phyloP scores from a whole-genome alignment of 768 basidiomycete genomes.

The Lentinula lateritia region DNA sequence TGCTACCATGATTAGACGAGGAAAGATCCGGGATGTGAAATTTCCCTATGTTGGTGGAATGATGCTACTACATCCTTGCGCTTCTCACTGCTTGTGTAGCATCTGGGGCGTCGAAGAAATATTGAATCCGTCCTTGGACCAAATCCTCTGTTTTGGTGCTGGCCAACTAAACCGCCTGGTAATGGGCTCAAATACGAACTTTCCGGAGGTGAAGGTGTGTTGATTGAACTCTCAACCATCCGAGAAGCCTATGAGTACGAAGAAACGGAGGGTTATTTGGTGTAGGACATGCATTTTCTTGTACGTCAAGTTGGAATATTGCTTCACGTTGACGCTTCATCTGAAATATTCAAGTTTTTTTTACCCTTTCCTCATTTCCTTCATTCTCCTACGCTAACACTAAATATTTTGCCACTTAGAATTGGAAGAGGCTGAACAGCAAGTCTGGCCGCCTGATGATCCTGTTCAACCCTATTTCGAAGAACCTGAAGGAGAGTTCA shows the following conservation, averaged over 20 bases:
- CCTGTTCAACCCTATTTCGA: constrained; percentile 31
- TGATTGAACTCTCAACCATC: constrained; percentile 36
- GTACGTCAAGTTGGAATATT: background rate
- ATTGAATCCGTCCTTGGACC: constrained; percentile 71
- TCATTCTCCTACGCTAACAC: background rate
- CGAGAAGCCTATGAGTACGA: constrained; percentile 14
- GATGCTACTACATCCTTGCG: background rate
- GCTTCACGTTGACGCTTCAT: background rate
- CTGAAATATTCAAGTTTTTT: background rate
- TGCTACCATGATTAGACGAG: constrained; percentile 75
- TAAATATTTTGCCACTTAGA: background rate
- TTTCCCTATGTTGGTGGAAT: constrained; percentile 78
- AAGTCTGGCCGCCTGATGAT: constrained; percentile 72
- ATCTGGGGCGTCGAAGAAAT: constrained; percentile 73
- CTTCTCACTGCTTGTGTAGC: constrained; percentile 35
- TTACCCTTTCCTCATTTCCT: background rate
- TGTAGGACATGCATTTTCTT: background rate
- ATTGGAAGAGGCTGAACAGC: background rate
- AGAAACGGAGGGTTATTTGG: constrained; percentile 12
- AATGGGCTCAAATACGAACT: constrained; percentile 77
- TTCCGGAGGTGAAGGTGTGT: constrained; percentile 72
- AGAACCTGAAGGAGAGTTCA: constrained; percentile 31
- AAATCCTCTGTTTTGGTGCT: constrained; percentile 79
- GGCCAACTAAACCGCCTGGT: constrained; percentile 62
- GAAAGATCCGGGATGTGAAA: constrained; percentile 79